phyloP scores from a whole-genome alignment of 1,284 basidiomycete species.

The Cutaneotrichosporon arboriforme region DNA sequence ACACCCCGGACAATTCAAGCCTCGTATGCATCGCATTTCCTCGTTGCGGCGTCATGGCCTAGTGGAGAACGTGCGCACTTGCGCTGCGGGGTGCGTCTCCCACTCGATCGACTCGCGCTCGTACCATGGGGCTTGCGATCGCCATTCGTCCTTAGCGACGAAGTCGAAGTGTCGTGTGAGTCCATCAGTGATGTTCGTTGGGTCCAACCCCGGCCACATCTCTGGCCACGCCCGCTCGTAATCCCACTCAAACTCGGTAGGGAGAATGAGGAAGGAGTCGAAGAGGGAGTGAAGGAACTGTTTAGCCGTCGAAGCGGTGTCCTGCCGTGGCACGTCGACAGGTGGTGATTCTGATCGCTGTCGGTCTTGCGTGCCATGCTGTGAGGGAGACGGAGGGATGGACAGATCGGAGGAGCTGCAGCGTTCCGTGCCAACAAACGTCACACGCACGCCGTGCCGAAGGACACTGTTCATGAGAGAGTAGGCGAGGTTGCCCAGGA shows the following conservation, averaged over 20 bases:
- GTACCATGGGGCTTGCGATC: too few relatives aligned
- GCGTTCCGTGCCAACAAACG: neutral
- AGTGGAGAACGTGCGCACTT: too few relatives aligned
- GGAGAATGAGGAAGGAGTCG: neutral
- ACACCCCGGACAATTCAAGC: too few relatives aligned
- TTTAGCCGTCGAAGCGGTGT: neutral
- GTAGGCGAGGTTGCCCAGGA: neutral
- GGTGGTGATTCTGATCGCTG: too few relatives aligned
- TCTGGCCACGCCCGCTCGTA: neutral
- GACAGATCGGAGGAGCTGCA: neutral
- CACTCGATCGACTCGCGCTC: too few relatives aligned
- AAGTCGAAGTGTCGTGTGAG: too few relatives aligned
- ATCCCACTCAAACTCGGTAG: constrained; percentile 1
- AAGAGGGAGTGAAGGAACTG: neutral
- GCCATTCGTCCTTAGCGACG: too few relatives aligned
- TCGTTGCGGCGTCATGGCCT: too few relatives aligned
- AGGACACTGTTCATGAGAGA: constrained; percentile 1
- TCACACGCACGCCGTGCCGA: neutral
- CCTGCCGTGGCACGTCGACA: too few relatives aligned
- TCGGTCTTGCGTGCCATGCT: neutral
- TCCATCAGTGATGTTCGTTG: too few relatives aligned
- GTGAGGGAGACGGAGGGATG: neutral
- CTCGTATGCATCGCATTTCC: too few relatives aligned
- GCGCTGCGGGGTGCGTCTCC: too few relatives aligned
- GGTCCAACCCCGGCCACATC: neutral